These are phyloP conservation scores for Leucocoprinus sp. DNA, from an alignment of 768 basidiomycete species.

Conservation along the genomic window DNA sequence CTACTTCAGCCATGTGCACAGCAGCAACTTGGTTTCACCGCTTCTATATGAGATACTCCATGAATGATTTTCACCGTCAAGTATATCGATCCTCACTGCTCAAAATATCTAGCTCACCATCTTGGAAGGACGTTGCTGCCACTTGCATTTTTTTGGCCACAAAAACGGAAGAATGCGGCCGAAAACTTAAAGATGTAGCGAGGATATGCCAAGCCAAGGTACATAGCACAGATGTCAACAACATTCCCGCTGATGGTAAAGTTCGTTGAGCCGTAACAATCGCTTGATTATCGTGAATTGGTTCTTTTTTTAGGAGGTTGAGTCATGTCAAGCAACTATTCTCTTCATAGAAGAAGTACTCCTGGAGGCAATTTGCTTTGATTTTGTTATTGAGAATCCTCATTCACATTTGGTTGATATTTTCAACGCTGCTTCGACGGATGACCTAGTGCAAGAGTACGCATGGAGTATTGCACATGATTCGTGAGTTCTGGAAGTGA, in stretches of 20 bases:
- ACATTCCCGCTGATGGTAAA: constrained; percentile 57
- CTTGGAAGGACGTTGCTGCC: constrained; percentile 67
- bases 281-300: not conserved
- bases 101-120: constrained; percentile 11
- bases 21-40: constrained; percentile 89
- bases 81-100: constrained; percentile 29
- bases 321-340: constrained; percentile 61
- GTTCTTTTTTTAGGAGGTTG: constrained; percentile 51
- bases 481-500: constrained; percentile 46
- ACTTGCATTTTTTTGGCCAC: constrained; percentile 84
- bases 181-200: constrained; percentile 82
- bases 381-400: constrained; percentile 71
- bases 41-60: constrained; percentile 82
- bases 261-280: constrained; percentile 26
- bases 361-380: constrained; percentile 79
- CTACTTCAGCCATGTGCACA: constrained; percentile 75
- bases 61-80: constrained; percentile 77
- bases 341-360: constrained; percentile 70
- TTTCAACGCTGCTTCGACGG: constrained; percentile 47
- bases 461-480: constrained; percentile 86
- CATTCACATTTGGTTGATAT: constrained; percentile 71
- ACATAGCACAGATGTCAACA: constrained; percentile 41
- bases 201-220: constrained; percentile 67
- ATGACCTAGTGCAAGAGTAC: constrained; percentile 52
- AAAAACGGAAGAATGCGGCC: constrained; percentile 86